Evolutionary conservation across 306 rosid genomes (phyloP).

Genomic region (Abrus pulchellus): DNA sequence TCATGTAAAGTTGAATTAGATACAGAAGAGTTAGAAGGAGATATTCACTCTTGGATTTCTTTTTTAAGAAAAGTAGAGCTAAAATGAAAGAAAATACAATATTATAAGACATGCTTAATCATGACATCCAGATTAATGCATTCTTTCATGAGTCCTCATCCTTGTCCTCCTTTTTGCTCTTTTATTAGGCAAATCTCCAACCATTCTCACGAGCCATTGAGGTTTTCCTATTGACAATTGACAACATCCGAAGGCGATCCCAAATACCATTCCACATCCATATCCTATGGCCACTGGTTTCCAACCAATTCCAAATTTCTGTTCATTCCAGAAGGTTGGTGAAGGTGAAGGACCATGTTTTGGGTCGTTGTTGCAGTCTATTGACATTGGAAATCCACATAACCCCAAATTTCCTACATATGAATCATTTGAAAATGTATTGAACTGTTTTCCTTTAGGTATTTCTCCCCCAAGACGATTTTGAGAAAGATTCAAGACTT

Average conservation of each 20-base stretch:
- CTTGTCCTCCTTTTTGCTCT: too few relatives aligned
- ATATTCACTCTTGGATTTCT: too few relatives aligned
- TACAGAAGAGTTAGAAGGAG: too few relatives aligned
- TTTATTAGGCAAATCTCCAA: neutral
- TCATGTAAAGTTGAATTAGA: too few relatives aligned
- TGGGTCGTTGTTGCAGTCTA: neutral
- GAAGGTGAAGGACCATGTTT: neutral
- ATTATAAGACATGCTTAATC: too few relatives aligned
- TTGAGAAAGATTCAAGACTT: too few relatives aligned
- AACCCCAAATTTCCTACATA: conserved; percentile 47
- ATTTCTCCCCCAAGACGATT: conserved; percentile 49
- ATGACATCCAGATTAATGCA: too few relatives aligned
- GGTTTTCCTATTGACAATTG: conserved; percentile 1
- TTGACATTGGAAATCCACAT: neutral
- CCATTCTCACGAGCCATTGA: neutral
- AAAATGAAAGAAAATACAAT: too few relatives aligned
- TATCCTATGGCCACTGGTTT: neutral
- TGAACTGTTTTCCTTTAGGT: conserved; percentile 57
- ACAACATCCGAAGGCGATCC: conserved; percentile 13
- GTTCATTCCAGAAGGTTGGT: neutral
- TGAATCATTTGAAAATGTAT: conserved; percentile 46
- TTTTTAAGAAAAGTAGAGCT: too few relatives aligned
- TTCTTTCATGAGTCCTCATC: too few relatives aligned
- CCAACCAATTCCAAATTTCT: conserved; percentile 9
- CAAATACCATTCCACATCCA: neutral